Evolutionary conservation across 805 yeast genomes (phyloP).

Genomic region (Hanseniaspora mollemarum): DNA sequence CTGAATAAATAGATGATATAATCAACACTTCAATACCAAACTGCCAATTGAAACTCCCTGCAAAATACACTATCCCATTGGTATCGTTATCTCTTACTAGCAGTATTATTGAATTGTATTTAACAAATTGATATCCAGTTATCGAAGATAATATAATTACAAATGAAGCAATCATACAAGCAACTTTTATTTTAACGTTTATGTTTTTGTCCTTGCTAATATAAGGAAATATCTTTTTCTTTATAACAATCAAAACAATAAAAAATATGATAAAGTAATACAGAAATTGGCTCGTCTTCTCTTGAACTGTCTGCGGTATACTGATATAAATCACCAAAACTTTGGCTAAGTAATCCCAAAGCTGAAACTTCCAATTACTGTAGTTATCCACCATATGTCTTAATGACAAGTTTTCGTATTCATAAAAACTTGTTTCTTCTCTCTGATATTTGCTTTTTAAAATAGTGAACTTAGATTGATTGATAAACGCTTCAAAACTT

Average conservation of each 20-base stretch:
- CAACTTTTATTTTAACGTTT: neutral
- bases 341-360: conserved; percentile 15
- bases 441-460: neutral
- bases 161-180: conserved; percentile 19
- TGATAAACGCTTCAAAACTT: conserved; percentile 1
- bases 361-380: conserved; percentile 11
- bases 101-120: conserved; percentile 52
- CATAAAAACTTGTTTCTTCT: conserved; percentile 5
- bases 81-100: conserved; percentile 39
- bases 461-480: conserved; percentile 7
- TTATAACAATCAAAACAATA: conserved; percentile 36
- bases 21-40: conserved; percentile 52
- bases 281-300: conserved; percentile 33
- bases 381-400: conserved; percentile 1
- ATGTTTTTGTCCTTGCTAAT: conserved; percentile 22
- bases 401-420: conserved; percentile 4
- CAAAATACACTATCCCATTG: conserved; percentile 43
- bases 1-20: too few species aligned
- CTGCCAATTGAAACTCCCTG: conserved; percentile 59
- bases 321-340: neutral
- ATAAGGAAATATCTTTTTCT: conserved; percentile 35
- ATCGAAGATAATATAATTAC: conserved; percentile 32
- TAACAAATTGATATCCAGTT: conserved; percentile 56
- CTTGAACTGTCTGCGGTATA: conserved; percentile 19
- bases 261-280: conserved; percentile 40